phyloP scores from a whole-genome alignment of 2,329 filamentous ascomycete genomes.

The Moelleriella libera region DNA sequence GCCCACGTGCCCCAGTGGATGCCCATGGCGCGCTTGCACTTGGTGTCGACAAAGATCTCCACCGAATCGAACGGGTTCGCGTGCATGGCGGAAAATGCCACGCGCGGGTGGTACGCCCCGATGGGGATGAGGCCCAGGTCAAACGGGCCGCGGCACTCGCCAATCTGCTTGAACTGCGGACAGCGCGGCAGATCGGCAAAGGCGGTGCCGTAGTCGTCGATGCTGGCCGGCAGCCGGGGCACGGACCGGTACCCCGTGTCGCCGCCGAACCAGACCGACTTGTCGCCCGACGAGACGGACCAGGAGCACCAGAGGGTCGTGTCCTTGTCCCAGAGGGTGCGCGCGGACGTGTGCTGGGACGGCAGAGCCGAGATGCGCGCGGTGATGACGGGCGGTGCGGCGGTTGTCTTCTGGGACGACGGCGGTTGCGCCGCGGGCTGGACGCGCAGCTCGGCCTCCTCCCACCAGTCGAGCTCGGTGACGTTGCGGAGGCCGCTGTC shows the following conservation, averaged over 20 bases:
- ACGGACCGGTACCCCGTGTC: slow-evolving; percentile 86
- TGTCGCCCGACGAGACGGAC: slow-evolving; percentile 58
- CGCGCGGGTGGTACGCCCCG: slow-evolving; percentile 67
- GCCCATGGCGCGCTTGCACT: slow-evolving; percentile 62
- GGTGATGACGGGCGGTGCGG: slow-evolving; percentile 30
- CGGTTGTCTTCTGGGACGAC: slow-evolving; percentile 12
- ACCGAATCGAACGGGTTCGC: slow-evolving; percentile 78
- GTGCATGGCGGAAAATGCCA: slow-evolving; percentile 68
- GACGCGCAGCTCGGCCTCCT: slow-evolving; percentile 61
- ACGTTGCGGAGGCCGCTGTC: slow-evolving; percentile 57
- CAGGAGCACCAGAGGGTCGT: slow-evolving; percentile 82
- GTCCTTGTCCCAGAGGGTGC: slow-evolving; percentile 54
- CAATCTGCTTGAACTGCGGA: slow-evolving; percentile 78
- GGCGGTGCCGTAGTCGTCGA: slow-evolving; percentile 58
- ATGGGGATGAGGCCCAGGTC: slow-evolving; percentile 89
- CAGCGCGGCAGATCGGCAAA: slow-evolving; percentile 56
- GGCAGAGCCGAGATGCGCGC: slow-evolving; percentile 69
- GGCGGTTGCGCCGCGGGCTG: background rate
- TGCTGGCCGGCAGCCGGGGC: slow-evolving; percentile 41
- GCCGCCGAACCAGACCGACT: slow-evolving; percentile 76
- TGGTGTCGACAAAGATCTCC: slow-evolving; percentile 77
- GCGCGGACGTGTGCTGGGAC: slow-evolving; percentile 67
- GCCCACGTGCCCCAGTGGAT: slow-evolving; percentile 95
- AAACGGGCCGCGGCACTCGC: slow-evolving; percentile 66
- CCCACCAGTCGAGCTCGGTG: slow-evolving; percentile 94